These are phyloP conservation scores for Coniosporium apollinis DNA, from an alignment of 495 filamentous ascomycete genomes.

Conservation along the genomic window DNA sequence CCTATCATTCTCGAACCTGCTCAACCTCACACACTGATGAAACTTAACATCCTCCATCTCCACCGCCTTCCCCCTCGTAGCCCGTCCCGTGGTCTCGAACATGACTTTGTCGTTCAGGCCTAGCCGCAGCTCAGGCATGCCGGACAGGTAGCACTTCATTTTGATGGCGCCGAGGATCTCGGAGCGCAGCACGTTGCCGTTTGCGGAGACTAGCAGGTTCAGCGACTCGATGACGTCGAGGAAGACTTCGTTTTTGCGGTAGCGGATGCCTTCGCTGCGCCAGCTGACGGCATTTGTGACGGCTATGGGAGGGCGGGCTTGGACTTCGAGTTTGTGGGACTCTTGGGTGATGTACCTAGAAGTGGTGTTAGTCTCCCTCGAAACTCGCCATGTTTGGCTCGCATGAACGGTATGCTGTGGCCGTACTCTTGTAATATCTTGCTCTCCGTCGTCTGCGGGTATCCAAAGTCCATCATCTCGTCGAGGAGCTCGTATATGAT, in stretches of 20 bases:
- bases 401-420: not conserved
- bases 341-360: slow-evolving; percentile 92
- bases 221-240: slow-evolving; percentile 93
- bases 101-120: slow-evolving; percentile 98
- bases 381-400: slow-evolving; percentile 8
- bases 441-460: slow-evolving; percentile 95
- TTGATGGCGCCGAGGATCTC: slow-evolving; percentile 97
- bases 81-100: slow-evolving; percentile 95
- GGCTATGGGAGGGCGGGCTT: slow-evolving; percentile 97
- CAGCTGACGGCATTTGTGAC: slow-evolving; percentile 98
- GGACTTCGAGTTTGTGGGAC: slow-evolving; percentile 93
- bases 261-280: slow-evolving; percentile 95
- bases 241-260: slow-evolving; percentile 99
- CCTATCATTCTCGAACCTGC: slow-evolving; percentile 93
- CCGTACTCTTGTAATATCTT: slow-evolving; percentile 90
- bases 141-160: slow-evolving; percentile 98
- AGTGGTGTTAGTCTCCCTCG: too few relatives aligned
- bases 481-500: slow-evolving; percentile 98
- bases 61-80: slow-evolving; percentile 89
- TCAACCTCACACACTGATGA: slow-evolving; percentile 93
- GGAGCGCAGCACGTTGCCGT: slow-evolving; percentile 88
- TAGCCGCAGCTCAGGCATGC: slow-evolving; percentile 92
- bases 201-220: slow-evolving; percentile 87
- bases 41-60: slow-evolving; percentile 99
- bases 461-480: slow-evolving; percentile 99